Evolutionary conservation across 257 asterid genomes (phyloP).

Genomic region (Rhazya stricta): DNA sequence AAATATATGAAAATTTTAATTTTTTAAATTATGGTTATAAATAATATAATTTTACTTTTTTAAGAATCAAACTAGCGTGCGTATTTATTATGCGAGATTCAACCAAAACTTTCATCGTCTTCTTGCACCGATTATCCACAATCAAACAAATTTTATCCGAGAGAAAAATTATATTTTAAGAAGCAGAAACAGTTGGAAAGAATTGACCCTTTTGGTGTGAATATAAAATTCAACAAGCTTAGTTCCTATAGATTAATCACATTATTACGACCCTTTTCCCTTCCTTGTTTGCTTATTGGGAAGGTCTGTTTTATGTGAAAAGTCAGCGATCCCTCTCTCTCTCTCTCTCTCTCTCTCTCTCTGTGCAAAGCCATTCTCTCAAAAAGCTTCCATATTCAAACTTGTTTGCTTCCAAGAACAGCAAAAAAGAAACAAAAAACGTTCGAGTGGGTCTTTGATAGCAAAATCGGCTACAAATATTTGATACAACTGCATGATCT

Average conservation of each 20-base stretch:
- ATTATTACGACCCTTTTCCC: neutral
- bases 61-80: too few relatives aligned
- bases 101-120: too few relatives aligned
- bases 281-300: neutral
- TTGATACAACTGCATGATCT: neutral
- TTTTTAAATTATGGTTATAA: too few relatives aligned
- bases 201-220: neutral
- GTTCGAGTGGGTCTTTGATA: neutral
- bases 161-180: neutral
- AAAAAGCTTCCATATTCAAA: neutral
- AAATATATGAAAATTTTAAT: too few relatives aligned
- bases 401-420: neutral
- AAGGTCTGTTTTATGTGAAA: constrained; percentile 11
- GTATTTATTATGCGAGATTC: too few relatives aligned
- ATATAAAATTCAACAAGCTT: neutral
- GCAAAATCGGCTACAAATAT: neutral
- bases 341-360: constrained; percentile 2
- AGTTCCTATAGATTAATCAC: neutral
- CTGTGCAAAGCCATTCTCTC: neutral
- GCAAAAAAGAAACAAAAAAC: too few relatives aligned
- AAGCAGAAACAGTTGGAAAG: neutral
- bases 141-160: too few relatives aligned
- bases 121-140: too few relatives aligned
- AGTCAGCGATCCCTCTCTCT: constrained; percentile 9
- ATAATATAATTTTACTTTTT: too few relatives aligned